Base-by-base conservation (phyloP, 1,139 yeast species). In the Debaryomyces subglobosus region DNA sequence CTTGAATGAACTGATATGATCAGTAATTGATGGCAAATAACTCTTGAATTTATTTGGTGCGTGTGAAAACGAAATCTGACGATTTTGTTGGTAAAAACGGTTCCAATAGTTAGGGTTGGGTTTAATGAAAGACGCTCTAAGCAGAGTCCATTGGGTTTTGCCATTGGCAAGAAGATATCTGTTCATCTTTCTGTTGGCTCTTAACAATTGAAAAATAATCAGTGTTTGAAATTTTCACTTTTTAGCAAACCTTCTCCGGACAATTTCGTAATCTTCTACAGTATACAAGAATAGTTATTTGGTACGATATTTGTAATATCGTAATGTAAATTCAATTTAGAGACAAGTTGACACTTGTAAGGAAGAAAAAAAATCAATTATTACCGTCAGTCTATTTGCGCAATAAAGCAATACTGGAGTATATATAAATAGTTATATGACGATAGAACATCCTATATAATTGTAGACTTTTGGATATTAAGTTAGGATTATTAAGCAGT, bases 401-500 rank as follows among this genome's bases (percentile, higher is more conserved):
- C 30, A 10, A 27, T 12, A 4, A 10, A 27, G 13, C 5, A 12
- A 27, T 21, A 27, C 6, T 12, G 30, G 4, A 10, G 13, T 12
- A 10, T 27, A 4, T 2, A 12, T 10, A 27, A 27, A 12, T 27
- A 27, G 13, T 13, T 24, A 24, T 12, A 27, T 27, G 30, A 12
- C 30, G 6, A 25, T 25, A 10, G 12, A 10, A 4, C 30, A 24
- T 12, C 30, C 30, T 27, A 27, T 27, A n/a, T 27, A 27, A 27
- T 27, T 27, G 30, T 27, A 27, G 5, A 12, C 6, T 27, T 12
- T 5, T 27, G 12, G n/a, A 10, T 13, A 16, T 9, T 32, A 15
- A 32, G 8, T 57, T 21, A 21, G 24, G 24, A 3, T 4, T 3
- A 21, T 21, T 63, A 88, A 9, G 85, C 96, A 2, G 94, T 87